Base-by-base conservation (phyloP, 176 grass and related monocot genomes). In the Carex parvula region DNA sequence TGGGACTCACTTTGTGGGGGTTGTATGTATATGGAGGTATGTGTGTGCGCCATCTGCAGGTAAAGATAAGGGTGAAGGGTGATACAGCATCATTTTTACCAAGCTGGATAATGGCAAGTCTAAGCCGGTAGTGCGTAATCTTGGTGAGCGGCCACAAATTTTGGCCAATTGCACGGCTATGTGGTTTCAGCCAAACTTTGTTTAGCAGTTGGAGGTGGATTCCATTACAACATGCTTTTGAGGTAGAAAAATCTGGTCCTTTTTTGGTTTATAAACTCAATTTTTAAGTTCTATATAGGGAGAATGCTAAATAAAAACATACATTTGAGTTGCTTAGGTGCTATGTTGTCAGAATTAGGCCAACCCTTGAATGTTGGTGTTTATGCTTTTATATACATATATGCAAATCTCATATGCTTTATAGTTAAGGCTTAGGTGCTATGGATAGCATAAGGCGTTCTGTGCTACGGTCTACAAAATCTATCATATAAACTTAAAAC, bases 111-210 rank as follows among this genome's bases (percentile, higher is more conserved):
- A 39, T 18, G 21, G 53, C 24, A 58, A 17, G 52, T 6, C 53
- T 18, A n/a, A 54, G n/a, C 52, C 33, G 15, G 15, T 68, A 30
- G 32, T 37, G 26, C 6, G 10, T 33, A 53, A 79, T 55, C 52
- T 79, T 57, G 53, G 76, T 57, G 76, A 30, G 76, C 8, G 24
- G 16, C 76, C 76, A 18, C 5, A 2, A 58, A 26, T 26, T 79
- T 14, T 79, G 76, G 76, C 76, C 54, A 6, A 6, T 22, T 58
- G 76, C 76, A 57, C 76, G 3, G 76, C 42, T 14, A 57, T 79
- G 18, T 79, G 26, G 54, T 16, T 79, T 58, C 54, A 60, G 24
- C 76, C 76, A 33, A 54, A 54, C 76, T 57, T 79, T 16, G 76
- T 35, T 79, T 79, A 79, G 50, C n/a, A 21, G 44, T 50, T 54